Evolutionary conservation across 345 rosid genomes (phyloP), one percentile per base, ranked within the genome.

Genomic region (Populus ilicifolia): DNA sequence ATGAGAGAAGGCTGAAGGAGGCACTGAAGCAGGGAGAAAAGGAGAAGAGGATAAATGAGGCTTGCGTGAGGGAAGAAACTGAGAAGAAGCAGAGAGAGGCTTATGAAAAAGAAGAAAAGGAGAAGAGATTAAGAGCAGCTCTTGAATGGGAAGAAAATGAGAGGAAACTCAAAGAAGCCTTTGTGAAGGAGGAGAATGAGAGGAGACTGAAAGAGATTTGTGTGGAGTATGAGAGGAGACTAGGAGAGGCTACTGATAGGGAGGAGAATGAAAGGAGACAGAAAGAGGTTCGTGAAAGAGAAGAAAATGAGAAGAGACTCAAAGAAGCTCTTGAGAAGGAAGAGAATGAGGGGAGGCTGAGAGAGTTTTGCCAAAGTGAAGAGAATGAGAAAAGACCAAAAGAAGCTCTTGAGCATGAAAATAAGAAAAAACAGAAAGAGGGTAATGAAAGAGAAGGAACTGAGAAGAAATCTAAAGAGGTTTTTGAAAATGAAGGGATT

Each of bases 391-490:
- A 39, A 79, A 87, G 74, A 81, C 67, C 65, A 65, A 85, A 70
- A 80, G 85, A 85, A 80, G 68, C 72, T 72, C 80, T 72, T 75
- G 88, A 87, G 75, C 79, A 62, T 83, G 88, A 88, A 77, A 84
- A 80, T 61, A 87, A 85, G 83, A 87, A 71, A 74, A 86, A 69
- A 75, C 82, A 80, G 59, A 84, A 73, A 84, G 86, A 87, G 82
- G 86, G 77, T 72, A 41, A n/a, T 84, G 87, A 83, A 73, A 84
- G 74, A 70, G 89, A 85, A 76, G 90, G 86, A 84, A 71, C 43
- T 74, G 84, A 82, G 75, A 85, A 72, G 80, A 87, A 50, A 75
- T 67, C 56, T 67, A 74, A 78, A 59, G 84, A 80, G 76, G 84
- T 81, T 81, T 69, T 64, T 52, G 89, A 82, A 71, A 68, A 67